Base-by-base conservation (phyloP, 2,329 filamentous ascomycete species). In the Trichoderma lentiforme region DNA sequence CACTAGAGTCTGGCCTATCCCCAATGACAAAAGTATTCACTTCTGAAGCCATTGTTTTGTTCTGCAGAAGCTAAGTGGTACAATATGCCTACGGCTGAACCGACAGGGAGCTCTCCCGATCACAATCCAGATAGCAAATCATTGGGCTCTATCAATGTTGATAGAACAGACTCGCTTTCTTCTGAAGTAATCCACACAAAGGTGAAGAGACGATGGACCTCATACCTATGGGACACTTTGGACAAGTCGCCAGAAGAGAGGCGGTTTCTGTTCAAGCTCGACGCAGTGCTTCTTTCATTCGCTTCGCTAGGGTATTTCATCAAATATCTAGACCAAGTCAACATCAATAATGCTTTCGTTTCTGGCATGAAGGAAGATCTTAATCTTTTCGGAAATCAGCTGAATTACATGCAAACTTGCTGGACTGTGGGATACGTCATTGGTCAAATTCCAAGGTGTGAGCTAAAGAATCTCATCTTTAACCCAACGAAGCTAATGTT, bases 371-470 rank as follows among this genome's bases (percentile, higher is more conserved):
- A 88, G 76, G 85, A 88, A 74, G 87, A 89, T 68, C 78, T 89
- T 0, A 76, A 80, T 2, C 81, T 89, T 62, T 82, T 84, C 51
- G 77, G 77, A 5, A 77, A 79, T 47, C 75, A 78, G 69, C 82
- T 89, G n/a, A 89, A 89, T 73, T 86, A 88, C 51, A 78, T 83
- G 75, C 78, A 80, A 73, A 85, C 87, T 0, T 83, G 83, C 47
- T 91, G 87, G 84, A 90, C 86, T 0, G 82, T 88, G 2, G 89
- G 89, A 30, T 91, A 91, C 74, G 85, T 89, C 0, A 80, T 90
- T 79, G 81, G 82, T 9, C 79, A 83, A 68, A 77, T 80, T 61
- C 80, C 82, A 1, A 79, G 76, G 78, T 76, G 71, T 43, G 73
- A 12, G 24, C 5, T 6, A 26, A 3, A 24, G 24, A 34, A 8